Base-by-base conservation (phyloP, 2,329 filamentous ascomycete species). In the Trichoderma breve region DNA sequence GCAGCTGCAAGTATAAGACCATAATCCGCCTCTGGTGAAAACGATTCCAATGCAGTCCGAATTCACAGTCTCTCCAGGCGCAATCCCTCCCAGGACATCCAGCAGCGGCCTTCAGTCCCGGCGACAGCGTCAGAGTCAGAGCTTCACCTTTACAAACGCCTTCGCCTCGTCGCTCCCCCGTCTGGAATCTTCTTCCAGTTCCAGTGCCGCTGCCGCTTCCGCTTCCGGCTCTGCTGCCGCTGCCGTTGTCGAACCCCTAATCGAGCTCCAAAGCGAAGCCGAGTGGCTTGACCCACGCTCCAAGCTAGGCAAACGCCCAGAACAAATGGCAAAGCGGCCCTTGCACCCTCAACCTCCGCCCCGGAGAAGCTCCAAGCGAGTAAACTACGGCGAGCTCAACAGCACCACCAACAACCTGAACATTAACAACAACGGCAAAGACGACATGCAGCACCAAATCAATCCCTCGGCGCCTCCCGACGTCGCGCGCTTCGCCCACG, bases 41-140 rank as follows among this genome's bases (percentile, higher is more conserved):
- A 26, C 55, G 18, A 9, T 9, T 43, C 39, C 30, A 32, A 63
- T 60, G 57, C 57, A 18, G 28, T 34, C 57, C 57, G 5, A 60
- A 60, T 55, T 70, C 43, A 18, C 30, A 36, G 26, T 79, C 53
- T 80, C 81, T 11, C 90, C 91, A 69, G 90, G 89, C 80, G 85
- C 86, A 47, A 93, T 94, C 70, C 92, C 93, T 24, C 90, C 91
- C 3, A 88, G 92, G 74, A 93, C 90, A 60, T 94, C 92, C 71
- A 89, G 88, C 71, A 76, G 75, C 32, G 78, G 78, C 43, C 65
- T 76, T 34, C 62, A 75, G 74, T 71, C 77, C 63, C 74, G 72
- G 34, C 65, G 73, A 74, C 82, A 80, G 18, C 53, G 51, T 28
- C 60, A 65, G 24, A 51, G 60, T 26, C 61, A 66, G 30, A 71